Percentiles rank a stretch among this genome's conserved stretches.
These are phyloP conservation scores for Zasmidium citrigriseum DNA, from an alignment of 2,329 filamentous ascomycete species.

Conservation along the genomic window DNA sequence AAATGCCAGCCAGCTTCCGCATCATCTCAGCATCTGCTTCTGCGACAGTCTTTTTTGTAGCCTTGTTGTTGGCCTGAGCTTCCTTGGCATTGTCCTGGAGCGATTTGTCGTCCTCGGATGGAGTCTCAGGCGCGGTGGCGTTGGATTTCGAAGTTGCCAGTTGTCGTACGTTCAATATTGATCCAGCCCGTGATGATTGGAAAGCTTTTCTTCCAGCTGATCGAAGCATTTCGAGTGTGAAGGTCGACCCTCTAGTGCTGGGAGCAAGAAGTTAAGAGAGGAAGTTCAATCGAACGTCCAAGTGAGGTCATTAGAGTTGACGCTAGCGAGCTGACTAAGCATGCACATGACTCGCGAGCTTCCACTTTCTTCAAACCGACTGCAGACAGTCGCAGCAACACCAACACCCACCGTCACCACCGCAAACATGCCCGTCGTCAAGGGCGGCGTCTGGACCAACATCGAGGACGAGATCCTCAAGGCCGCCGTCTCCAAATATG, in stretches of 20 bases:
- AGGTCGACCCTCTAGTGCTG: too few relatives aligned
- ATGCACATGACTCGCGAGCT: slow-evolving; percentile 10
- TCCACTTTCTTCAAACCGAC: slow-evolving; percentile 7
- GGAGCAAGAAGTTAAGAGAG: too few relatives aligned
- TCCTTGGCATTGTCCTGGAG: slow-evolving; percentile 17
- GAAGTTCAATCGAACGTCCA: too few relatives aligned
- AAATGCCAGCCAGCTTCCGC: slow-evolving; percentile 64
- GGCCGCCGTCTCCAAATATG: slow-evolving; percentile 91
- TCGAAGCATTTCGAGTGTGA: too few relatives aligned
- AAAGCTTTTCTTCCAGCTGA: too few relatives aligned
- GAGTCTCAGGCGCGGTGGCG: slow-evolving; percentile 1
- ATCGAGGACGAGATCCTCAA: slow-evolving; percentile 95
- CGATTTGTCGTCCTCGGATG: slow-evolving; percentile 20
- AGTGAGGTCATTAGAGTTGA: too few relatives aligned
- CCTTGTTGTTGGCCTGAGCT: slow-evolving; percentile 25
- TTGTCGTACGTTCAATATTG: too few relatives aligned
- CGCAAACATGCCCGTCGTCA: slow-evolving; percentile 63
- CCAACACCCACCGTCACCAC: slow-evolving; percentile 2
- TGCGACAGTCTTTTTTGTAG: slow-evolving; percentile 55
- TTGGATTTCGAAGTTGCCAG: neutral
- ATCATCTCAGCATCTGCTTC: slow-evolving; percentile 68
- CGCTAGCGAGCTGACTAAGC: too few relatives aligned
- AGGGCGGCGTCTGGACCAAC: slow-evolving; percentile 69
- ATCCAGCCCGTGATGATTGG: too few relatives aligned
- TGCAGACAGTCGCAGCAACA: slow-evolving; percentile 1